Evolutionary conservation across 805 yeast genomes (phyloP), one percentile per base, ranked within the genome.

Genomic region (Saccharomycopsis lassenensis): DNA sequence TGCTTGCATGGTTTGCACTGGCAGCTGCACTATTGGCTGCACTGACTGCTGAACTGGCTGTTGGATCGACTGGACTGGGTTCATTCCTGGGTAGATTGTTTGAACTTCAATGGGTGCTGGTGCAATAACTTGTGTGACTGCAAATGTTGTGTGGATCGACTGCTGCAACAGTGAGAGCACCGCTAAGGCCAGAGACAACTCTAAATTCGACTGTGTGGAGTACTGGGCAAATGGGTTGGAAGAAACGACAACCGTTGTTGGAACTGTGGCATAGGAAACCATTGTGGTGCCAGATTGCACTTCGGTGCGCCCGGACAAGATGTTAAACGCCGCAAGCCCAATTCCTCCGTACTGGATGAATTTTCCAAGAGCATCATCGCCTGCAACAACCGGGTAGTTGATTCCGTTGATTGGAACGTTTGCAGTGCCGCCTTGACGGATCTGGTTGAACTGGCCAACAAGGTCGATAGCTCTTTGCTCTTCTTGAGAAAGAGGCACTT

Each of bases 271-370:
- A 3, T 28, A 33, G 12, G 41, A 29, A 22, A 39, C 33, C 11
- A 32, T 5, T 19, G 44, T 31, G 14, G 34, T 18, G n/a, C 35
- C 44, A 15, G 30, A 17, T 7, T 24, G 32, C 15, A 39, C 35
- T 5, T 35, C 16, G 2, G 39, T 39, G 15, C 28, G 42, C n/a
- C 24, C 35, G 18, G 37, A 31, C 10, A 40, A 29, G 25, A 40
- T 30, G 26, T 40, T 40, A 19, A 40, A 37, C n/a, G 41, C 44
- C 5, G 40, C 44, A 23, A 40, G 27, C 6, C 42, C 42, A 30
- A 41, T 24, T 15, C 39, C 42, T 7, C 45, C 42, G 11, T 33
- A 33, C 15, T 37, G 39, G 23, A 32, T 14, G 15, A 39, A 30
- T 22, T 34, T 39, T 10, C 34, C 31, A 3, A 30, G 19, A 2